These are phyloP conservation scores for Pichia pseudocactophila DNA, from an alignment of 805 yeast species.

Conservation along the genomic window DNA sequence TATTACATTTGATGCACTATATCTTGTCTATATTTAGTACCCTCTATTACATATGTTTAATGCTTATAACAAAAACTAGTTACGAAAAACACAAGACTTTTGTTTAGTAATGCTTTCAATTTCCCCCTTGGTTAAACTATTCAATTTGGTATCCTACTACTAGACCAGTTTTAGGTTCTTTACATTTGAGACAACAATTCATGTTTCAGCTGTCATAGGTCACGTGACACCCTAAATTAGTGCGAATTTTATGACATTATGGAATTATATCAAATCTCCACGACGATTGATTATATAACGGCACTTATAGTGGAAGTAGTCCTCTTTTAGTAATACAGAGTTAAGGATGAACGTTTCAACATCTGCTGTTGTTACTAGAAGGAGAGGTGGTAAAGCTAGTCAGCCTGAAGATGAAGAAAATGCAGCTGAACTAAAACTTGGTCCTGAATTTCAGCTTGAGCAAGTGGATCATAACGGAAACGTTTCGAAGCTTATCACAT, in stretches of 20 bases:
- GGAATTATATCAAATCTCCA: neutral
- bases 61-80: too few species aligned
- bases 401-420: conserved; percentile 85
- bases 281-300: too few species aligned
- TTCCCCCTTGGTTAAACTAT: too few species aligned
- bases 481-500: conserved; percentile 66
- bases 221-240: neutral
- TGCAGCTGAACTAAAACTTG: conserved; percentile 77
- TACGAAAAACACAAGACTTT: too few species aligned
- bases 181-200: neutral
- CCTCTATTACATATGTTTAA: neutral
- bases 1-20: neutral
- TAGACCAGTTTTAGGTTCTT: too few species aligned
- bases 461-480: conserved; percentile 79
- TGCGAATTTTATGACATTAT: neutral
- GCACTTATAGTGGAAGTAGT: too few species aligned
- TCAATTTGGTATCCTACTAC: too few species aligned
- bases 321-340: too few species aligned
- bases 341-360: conserved; percentile 73
- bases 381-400: conserved; percentile 54
- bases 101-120: too few species aligned
- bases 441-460: conserved; percentile 81
- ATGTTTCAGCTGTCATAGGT: neutral
- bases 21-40: neutral
- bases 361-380: conserved; percentile 76